Conservation (phyloP, 2,329 filamentous ascomycete species). For the Pseudogymnoascus sp. region DNA sequence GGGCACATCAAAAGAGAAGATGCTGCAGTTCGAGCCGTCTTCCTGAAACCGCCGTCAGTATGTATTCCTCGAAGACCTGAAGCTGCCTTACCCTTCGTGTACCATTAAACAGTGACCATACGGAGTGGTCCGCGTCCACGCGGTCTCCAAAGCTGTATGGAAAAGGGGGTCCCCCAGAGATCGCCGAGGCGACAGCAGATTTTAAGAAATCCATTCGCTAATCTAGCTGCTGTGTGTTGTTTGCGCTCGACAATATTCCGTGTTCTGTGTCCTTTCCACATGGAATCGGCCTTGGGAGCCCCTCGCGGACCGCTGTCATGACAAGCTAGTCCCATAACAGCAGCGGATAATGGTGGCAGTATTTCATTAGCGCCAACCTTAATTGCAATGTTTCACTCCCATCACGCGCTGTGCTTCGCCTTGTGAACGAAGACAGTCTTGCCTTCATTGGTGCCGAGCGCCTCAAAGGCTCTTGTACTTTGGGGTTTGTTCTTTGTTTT, state of each 20-base stretch:
- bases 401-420: background rate
- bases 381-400: conserved; percentile 5
- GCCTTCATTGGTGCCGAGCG: background rate
- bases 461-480: background rate
- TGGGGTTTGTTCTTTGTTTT: background rate
- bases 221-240: background rate
- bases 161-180: conserved; percentile 88
- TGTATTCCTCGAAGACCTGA: background rate
- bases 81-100: conserved; percentile 61
- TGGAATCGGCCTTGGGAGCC: background rate
- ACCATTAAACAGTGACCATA: conserved; percentile 95
- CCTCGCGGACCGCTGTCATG: background rate
- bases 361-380: conserved; percentile 5
- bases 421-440: background rate
- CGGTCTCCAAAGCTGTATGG: conserved; percentile 89
- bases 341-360: background rate
- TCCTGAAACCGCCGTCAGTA: conserved; percentile 49
- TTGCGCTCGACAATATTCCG: background rate
- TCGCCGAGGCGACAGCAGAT: conserved; percentile 92
- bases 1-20: conserved; percentile 88
- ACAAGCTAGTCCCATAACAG: conserved; percentile 3
- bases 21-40: conserved; percentile 87
- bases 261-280: background rate
- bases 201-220: conserved; percentile 87
- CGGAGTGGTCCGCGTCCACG: conserved; percentile 84